Evolutionary conservation across 176 grass and related monocot genomes (phyloP).

Genomic region (Juncus effusus): DNA sequence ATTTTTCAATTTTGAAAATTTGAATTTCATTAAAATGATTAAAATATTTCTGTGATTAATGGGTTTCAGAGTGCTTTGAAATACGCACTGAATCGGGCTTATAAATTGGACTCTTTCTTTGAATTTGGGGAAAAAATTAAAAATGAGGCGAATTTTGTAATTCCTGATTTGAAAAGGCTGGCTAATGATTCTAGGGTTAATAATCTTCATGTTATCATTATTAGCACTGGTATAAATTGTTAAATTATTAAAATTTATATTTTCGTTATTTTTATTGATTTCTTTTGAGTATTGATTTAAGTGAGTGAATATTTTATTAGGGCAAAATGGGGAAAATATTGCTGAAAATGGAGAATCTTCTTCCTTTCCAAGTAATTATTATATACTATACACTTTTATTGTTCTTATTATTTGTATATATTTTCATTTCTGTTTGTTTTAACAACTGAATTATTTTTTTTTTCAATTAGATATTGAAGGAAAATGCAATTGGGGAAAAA

Average conservation of each 20-base stretch:
- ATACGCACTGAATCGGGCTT: conserved; percentile 49
- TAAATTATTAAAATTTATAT: conserved; percentile 19
- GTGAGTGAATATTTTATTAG: conserved; percentile 25
- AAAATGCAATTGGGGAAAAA: conserved; percentile 75
- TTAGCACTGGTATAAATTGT: conserved; percentile 57
- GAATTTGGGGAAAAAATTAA: conserved; percentile 51
- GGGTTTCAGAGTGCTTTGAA: conserved; percentile 51
- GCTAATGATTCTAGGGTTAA: conserved; percentile 48
- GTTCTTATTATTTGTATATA: conserved; percentile 12
- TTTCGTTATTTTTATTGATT: conserved; percentile 22
- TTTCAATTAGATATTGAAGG: conserved; percentile 55
- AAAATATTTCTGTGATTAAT: neutral
- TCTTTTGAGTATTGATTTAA: conserved; percentile 18
- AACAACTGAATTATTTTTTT: neutral
- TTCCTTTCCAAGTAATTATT: conserved; percentile 26
- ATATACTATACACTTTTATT: neutral
- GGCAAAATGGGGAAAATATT: conserved; percentile 19
- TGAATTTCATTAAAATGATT: conserved; percentile 3
- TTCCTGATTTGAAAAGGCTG: conserved; percentile 59
- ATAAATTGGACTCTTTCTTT: conserved; percentile 47
- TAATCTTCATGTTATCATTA: conserved; percentile 66
- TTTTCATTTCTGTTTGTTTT: too few relatives aligned
- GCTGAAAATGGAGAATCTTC: conserved; percentile 24
- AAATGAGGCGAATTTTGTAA: conserved; percentile 65
- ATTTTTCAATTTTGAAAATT: conserved; percentile 19